phyloP scores from a whole-genome alignment of 2,329 filamentous ascomycete genomes.

The Pseudocercospora vitis region DNA sequence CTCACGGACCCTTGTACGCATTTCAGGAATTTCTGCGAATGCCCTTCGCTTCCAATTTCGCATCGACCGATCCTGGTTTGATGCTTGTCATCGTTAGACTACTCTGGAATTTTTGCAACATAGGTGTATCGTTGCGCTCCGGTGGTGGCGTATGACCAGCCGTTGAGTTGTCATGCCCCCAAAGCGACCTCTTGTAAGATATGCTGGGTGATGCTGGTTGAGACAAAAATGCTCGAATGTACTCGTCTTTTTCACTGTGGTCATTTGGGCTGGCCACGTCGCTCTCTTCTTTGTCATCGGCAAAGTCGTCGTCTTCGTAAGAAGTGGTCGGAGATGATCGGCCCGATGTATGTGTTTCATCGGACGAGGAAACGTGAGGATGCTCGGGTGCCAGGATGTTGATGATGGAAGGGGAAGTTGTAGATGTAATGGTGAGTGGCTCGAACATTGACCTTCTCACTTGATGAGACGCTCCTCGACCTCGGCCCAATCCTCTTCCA shows the following conservation, averaged over 20 bases:
- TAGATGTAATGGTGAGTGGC: neutral
- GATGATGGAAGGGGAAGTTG: neutral
- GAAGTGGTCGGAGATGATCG: conserved; percentile 27
- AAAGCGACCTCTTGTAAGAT: conserved; percentile 24
- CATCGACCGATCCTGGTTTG: neutral
- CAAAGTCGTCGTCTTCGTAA: conserved; percentile 26
- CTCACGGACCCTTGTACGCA: neutral
- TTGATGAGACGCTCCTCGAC: conserved; percentile 10
- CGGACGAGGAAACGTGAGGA: conserved; percentile 23
- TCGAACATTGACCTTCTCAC: conserved; percentile 25
- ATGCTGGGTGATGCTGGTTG: conserved; percentile 28
- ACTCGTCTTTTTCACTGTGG: conserved; percentile 13
- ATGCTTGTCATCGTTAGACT: conserved; percentile 25
- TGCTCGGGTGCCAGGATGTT: conserved; percentile 11
- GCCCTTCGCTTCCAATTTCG: neutral
- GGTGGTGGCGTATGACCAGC: conserved; percentile 12
- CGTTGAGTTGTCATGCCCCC: conserved; percentile 10
- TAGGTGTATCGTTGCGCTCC: conserved; percentile 14
- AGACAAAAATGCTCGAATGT: conserved; percentile 22
- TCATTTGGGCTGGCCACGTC: conserved; percentile 10
- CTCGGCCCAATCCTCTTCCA: conserved; percentile 18
- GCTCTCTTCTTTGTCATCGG: conserved; percentile 16
- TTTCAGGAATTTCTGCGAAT: neutral
- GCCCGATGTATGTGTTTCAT: conserved; percentile 24
- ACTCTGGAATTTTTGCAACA: conserved; percentile 16